These are phyloP conservation scores for Fusarium poae DNA, from an alignment of 2,329 filamentous ascomycete species.

Conservation along the genomic window DNA sequence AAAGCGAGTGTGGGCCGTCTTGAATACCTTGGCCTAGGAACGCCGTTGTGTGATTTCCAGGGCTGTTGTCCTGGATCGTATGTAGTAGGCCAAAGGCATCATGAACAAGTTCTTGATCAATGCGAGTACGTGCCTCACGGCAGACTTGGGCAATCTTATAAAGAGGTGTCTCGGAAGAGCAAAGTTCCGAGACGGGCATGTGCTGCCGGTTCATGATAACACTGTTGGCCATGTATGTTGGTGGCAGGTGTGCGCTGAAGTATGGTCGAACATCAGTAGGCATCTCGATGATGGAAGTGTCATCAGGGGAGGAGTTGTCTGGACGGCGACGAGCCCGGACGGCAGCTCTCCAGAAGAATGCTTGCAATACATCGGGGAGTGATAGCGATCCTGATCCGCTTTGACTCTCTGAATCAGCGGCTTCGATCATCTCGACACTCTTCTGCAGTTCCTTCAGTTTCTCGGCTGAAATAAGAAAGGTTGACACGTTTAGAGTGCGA, in stretches of 20 bases:
- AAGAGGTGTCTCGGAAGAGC: neutral
- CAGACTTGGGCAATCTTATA: neutral
- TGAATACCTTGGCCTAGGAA: neutral
- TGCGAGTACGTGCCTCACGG: neutral
- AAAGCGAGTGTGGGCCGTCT: neutral
- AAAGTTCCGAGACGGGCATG: neutral
- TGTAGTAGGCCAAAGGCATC: neutral
- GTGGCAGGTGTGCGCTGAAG: neutral
- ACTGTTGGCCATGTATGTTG: neutral
- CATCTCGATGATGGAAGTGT: neutral
- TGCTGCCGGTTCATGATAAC: neutral
- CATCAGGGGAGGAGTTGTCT: neutral
- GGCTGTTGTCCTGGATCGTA: neutral
- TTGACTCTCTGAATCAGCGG: neutral
- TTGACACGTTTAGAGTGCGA: neutral
- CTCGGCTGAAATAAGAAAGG: neutral
- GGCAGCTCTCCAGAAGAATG: neutral
- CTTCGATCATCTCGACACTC: neutral
- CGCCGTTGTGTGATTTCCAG: neutral
- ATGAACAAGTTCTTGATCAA: neutral
- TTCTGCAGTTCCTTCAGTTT: neutral
- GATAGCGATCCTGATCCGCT: neutral
- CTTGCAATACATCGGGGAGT: neutral
- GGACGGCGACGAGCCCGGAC: neutral
- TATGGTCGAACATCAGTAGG: neutral